Evolutionary conservation across 768 basidiomycete genomes (phyloP).

Genomic region (Pisolithus marmoratus): DNA sequence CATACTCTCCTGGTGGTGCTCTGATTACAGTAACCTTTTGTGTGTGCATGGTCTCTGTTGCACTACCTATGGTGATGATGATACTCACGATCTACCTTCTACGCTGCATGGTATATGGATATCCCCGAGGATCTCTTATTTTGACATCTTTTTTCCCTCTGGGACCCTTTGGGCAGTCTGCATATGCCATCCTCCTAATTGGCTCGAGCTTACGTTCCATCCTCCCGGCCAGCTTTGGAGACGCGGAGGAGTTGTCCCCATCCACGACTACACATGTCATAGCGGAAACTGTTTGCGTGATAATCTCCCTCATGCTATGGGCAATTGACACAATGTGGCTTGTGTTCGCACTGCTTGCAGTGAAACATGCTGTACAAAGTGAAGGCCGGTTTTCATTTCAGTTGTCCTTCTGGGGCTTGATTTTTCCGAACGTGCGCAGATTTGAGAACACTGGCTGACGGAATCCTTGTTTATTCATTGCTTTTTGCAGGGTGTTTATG

Average conservation of each 20-base stretch:
- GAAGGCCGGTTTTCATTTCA: conserved; percentile 43
- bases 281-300: no score
- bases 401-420: conserved; percentile 59
- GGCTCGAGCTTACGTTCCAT: conserved; percentile 32
- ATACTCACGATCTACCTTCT: conserved; percentile 60
- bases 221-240: no score
- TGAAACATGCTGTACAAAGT: conserved; percentile 37
- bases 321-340: conserved; percentile 60
- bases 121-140: conserved; percentile 41
- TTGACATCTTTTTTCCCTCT: conserved; percentile 68
- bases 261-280: no score
- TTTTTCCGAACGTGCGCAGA: conserved; percentile 54
- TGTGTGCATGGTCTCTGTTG: conserved; percentile 49
- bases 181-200: conserved; percentile 50
- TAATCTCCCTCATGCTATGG: conserved; percentile 45
- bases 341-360: conserved; percentile 46
- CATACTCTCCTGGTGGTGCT: conserved; percentile 42
- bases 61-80: conserved; percentile 58
- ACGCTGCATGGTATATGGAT: conserved; percentile 52
- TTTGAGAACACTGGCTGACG: no score
- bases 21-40: conserved; percentile 50
- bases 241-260: no score
- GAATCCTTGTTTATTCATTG: no score
- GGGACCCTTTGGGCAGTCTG: conserved; percentile 68
- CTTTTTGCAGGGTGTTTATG: conserved; percentile 54